Percentiles rank a stretch among this genome's conserved stretches.
Conservation (phyloP, 2,329 filamentous ascomycete species). For the Beauveria brongniartii region DNA sequence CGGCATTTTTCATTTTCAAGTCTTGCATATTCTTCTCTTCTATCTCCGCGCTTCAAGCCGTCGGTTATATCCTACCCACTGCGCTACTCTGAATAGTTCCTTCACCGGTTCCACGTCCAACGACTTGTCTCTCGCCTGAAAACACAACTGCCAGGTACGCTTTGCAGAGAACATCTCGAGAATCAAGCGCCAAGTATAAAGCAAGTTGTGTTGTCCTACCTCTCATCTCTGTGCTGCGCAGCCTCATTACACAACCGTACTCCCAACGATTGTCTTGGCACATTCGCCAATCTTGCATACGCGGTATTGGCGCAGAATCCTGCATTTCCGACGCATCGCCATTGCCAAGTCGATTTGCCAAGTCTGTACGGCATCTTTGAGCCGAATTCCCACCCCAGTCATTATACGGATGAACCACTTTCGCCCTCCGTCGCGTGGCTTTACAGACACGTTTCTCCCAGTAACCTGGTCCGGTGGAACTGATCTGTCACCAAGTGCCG, state of each 20-base stretch:
- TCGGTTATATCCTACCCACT: background rate
- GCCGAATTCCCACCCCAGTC: background rate
- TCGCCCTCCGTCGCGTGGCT: background rate
- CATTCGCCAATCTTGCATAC: background rate
- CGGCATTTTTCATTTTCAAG: background rate
- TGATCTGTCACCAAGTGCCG: background rate
- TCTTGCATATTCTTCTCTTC: background rate
- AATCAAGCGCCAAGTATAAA: background rate
- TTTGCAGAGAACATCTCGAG: background rate
- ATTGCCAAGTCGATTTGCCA: conserved; percentile 5
- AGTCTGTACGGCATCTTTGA: conserved; percentile 6
- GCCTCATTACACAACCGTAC: background rate
- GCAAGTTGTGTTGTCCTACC: no score
- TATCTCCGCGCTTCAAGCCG: background rate
- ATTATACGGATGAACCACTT: background rate
- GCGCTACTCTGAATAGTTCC: background rate
- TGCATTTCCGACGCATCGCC: background rate
- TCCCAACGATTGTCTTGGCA: background rate
- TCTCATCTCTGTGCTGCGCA: background rate
- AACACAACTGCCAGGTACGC: background rate
- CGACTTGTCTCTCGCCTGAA: no score
- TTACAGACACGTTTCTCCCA: background rate
- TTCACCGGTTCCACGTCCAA: background rate
- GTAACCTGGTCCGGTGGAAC: background rate
- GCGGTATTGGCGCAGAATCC: background rate